Percentiles rank a stretch among this genome's conserved stretches.
Evolutionary conservation across 2,329 filamentous ascomycete species (phyloP).

Genomic region (Trichoderma arundinaceum): DNA sequence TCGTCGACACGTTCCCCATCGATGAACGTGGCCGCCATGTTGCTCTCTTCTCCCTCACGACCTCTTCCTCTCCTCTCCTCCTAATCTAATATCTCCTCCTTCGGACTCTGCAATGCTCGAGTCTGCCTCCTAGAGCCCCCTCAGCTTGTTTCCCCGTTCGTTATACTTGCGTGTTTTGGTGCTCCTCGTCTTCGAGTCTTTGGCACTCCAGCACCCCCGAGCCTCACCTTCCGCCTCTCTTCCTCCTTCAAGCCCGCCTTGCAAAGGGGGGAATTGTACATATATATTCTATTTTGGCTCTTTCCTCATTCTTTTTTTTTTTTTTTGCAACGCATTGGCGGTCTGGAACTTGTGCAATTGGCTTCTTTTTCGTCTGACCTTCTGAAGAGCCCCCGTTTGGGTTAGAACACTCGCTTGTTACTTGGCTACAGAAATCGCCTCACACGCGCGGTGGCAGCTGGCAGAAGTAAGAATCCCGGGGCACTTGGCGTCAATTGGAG

Average conservation of each 20-base stretch:
- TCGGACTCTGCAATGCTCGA: constrained; percentile 15
- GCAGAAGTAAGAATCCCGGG: constrained; percentile 22
- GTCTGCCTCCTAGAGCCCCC: constrained; percentile 22
- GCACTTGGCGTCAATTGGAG: not conserved
- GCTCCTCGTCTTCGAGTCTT: no score
- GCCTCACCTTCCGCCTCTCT: not conserved
- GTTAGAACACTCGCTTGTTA: constrained; percentile 27
- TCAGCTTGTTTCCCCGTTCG: constrained; percentile 12
- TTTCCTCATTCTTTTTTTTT: constrained; percentile 10
- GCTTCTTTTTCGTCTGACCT: constrained; percentile 8
- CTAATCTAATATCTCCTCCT: constrained; percentile 2
- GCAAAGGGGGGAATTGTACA: not conserved
- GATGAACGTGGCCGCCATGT: constrained; percentile 22
- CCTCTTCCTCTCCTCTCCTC: constrained; percentile 22
- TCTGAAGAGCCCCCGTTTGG: constrained; percentile 6
- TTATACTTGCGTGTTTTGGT: not conserved
- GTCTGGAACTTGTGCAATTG: constrained; percentile 12
- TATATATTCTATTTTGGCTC: constrained; percentile 3
- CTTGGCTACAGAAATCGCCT: constrained; percentile 21
- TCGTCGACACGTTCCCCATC: constrained; percentile 27
- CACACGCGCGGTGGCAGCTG: constrained; percentile 19
- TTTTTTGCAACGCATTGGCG: constrained; percentile 20
- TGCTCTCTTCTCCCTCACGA: constrained; percentile 23
- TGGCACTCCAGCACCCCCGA: no score
- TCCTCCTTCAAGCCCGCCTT: constrained; percentile 3